Evolutionary conservation across 192 early-diverging fungal species (phyloP).

Genomic region (Coemansia sp.): DNA sequence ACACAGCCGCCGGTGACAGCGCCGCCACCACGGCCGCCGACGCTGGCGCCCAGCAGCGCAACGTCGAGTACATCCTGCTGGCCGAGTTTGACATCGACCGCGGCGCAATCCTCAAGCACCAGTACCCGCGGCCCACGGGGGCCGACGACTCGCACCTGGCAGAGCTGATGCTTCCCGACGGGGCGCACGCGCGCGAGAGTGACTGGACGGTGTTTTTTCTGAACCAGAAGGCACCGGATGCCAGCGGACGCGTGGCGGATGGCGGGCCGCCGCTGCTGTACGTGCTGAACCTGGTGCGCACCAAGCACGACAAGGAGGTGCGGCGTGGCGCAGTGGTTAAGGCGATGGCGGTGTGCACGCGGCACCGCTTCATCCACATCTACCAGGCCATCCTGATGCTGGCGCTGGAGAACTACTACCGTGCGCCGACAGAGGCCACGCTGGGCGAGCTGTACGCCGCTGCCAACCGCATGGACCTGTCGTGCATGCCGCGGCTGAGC

Average conservation of each 20-base stretch:
- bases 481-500: constrained; percentile 74
- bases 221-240: constrained; percentile 65
- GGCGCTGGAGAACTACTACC: constrained; percentile 91
- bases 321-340: constrained; percentile 88
- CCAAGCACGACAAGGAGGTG: constrained; percentile 81
- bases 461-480: constrained; percentile 83
- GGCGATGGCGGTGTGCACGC: constrained; percentile 90
- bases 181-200: constrained; percentile 86
- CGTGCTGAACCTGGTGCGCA: constrained; percentile 89
- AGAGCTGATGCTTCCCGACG: constrained; percentile 97
- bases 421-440: constrained; percentile 68
- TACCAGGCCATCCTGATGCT: constrained; percentile 89
- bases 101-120: constrained; percentile 81
- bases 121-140: constrained; percentile 81
- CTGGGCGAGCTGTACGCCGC: constrained; percentile 78
- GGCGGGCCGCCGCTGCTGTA: constrained; percentile 73
- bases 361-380: constrained; percentile 88
- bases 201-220: constrained; percentile 95
- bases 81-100: constrained; percentile 97
- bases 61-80: constrained; percentile 83
- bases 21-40: constrained; percentile 6
- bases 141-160: constrained; percentile 83
- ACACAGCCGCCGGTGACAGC: background rate
- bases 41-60: constrained; percentile 31
- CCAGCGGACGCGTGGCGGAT: constrained; percentile 29